Evolutionary conservation across 768 basidiomycete species (phyloP).

Genomic region (Dacryopinax spathularia): DNA sequence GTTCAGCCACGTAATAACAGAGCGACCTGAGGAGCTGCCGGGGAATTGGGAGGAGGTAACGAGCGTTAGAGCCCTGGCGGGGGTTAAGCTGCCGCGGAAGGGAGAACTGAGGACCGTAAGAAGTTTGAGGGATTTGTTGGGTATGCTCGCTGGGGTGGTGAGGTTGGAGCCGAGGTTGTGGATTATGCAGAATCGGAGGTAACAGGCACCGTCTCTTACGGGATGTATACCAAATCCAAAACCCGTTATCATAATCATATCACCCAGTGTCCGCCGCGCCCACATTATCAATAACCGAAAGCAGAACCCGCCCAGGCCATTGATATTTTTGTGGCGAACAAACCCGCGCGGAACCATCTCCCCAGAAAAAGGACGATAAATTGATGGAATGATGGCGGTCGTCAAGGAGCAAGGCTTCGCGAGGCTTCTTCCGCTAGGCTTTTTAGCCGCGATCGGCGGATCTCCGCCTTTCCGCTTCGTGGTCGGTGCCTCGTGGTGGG

Average conservation of each 20-base stretch:
- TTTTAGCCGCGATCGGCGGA: no score
- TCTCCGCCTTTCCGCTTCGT: no score
- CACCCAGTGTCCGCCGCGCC: no score
- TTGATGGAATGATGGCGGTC: neutral
- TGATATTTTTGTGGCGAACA: no score
- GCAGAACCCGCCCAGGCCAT: no score
- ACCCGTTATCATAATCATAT: no score
- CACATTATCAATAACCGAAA: no score
- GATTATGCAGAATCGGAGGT: neutral
- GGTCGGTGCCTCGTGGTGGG: no score
- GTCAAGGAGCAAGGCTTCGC: neutral
- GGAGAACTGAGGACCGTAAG: neutral
- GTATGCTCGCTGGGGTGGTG: neutral
- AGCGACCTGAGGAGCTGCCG: neutral
- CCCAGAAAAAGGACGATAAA: neutral
- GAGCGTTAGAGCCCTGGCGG: neutral
- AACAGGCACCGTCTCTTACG: no score
- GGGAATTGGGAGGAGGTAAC: neutral
- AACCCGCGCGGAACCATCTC: neutral
- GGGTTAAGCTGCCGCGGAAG: neutral
- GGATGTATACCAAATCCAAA: no score
- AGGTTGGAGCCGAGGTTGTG: neutral
- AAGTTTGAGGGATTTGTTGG: neutral
- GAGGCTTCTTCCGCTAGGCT: no score
- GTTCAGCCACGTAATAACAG: constrained; percentile 7